A percentile compares a stretch with the other conserved stretches of the same genome.
Evolutionary conservation across 2,329 filamentous ascomycete species (phyloP).

Genomic region (Paradendryphiella salina): DNA sequence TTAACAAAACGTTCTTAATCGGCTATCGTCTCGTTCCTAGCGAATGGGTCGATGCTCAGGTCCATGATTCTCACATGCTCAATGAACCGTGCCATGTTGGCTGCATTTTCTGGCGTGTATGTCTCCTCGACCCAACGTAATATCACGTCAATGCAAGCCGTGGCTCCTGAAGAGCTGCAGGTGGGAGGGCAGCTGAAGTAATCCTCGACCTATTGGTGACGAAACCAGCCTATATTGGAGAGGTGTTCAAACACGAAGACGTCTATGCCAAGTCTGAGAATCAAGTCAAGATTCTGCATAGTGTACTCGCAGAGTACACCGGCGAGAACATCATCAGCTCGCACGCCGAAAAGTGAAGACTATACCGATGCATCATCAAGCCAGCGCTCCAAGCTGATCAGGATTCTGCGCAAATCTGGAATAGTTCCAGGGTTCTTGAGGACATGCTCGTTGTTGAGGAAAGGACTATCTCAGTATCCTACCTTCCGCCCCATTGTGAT

Average conservation of each 20-base stretch:
- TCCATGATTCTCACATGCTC: slow-evolving; percentile 62
- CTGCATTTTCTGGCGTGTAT: slow-evolving; percentile 59
- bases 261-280: slow-evolving; percentile 39
- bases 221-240: slow-evolving; percentile 50
- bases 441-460: too few relatives aligned
- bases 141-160: slow-evolving; percentile 63
- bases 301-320: slow-evolving; percentile 35
- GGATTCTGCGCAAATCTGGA: slow-evolving; percentile 28
- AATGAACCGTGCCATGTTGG: slow-evolving; percentile 54
- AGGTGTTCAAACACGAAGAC: slow-evolving; percentile 44
- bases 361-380: slow-evolving; percentile 36
- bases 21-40: slow-evolving; percentile 29
- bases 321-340: slow-evolving; percentile 44
- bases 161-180: slow-evolving; percentile 66
- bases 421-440: slow-evolving; percentile 28
- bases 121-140: slow-evolving; percentile 58
- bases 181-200: slow-evolving; percentile 54
- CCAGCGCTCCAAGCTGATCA: slow-evolving; percentile 38
- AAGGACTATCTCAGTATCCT: too few relatives aligned
- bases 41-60: slow-evolving; percentile 59
- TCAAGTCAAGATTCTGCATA: slow-evolving; percentile 41
- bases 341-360: slow-evolving; percentile 40
- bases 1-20: neutral
- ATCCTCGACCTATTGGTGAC: slow-evolving; percentile 63
- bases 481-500: too few relatives aligned